Conservation (phyloP, 257 asterid species). For the Salvia splendens region DNA sequence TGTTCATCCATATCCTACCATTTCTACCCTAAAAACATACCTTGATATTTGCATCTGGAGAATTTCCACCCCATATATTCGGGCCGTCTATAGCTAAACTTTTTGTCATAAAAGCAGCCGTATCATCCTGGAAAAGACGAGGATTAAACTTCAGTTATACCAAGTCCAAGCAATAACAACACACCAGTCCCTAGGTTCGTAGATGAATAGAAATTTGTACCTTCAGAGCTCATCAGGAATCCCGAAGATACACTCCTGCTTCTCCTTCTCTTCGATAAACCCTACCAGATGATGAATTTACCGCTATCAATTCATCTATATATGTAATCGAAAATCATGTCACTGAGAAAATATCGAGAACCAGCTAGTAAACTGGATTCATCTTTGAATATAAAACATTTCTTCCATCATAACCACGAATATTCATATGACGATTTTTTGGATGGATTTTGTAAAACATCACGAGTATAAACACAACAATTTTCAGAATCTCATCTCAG, state of each 20-base stretch:
- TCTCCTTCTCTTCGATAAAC: slow-evolving; percentile 59
- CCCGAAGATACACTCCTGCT: slow-evolving; percentile 70
- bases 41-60: slow-evolving; percentile 8
- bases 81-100: background rate
- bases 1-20: slow-evolving; percentile 7
- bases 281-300: slow-evolving; percentile 39
- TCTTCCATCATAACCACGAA: background rate
- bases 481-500: background rate
- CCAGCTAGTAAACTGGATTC: background rate
- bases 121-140: slow-evolving; percentile 29
- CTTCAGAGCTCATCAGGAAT: slow-evolving; percentile 46
- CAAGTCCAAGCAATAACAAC: background rate
- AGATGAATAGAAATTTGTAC: slow-evolving; percentile 27
- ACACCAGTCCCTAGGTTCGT: background rate
- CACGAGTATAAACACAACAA: background rate
- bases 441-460: background rate
- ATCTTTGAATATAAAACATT: too few relatives aligned
- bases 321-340: background rate
- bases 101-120: background rate
- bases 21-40: slow-evolving; percentile 3
- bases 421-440: background rate
- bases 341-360: background rate
- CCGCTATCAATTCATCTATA: background rate
- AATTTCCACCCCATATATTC: background rate
- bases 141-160: background rate